Percentiles rank a stretch among this genome's conserved stretches.
These are phyloP conservation scores for Nitzschia putrida DNA, from an alignment of 108 stramenopile genomes.

Conservation along the genomic window DNA sequence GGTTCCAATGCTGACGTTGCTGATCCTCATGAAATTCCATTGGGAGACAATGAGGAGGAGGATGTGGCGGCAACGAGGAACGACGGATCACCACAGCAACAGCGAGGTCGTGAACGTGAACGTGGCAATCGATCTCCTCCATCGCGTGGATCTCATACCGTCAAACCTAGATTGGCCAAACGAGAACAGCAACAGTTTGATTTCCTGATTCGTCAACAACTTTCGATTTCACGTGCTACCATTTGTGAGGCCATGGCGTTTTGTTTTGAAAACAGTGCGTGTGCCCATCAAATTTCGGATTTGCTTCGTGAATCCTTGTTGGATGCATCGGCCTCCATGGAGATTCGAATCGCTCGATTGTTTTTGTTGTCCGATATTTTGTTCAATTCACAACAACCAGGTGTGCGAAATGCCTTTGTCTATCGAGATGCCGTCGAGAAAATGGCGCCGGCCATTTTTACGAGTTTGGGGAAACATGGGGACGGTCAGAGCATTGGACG, in stretches of 20 bases:
- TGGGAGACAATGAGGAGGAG: too few relatives aligned
- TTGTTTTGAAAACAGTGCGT: constrained; percentile 77
- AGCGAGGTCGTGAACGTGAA: not conserved
- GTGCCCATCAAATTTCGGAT: constrained; percentile 64
- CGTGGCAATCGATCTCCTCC: too few relatives aligned
- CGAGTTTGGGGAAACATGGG: constrained; percentile 62
- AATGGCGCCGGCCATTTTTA: constrained; percentile 84
- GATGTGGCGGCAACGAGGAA: too few relatives aligned
- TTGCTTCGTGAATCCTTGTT: constrained; percentile 62
- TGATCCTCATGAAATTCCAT: not conserved
- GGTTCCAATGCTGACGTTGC: not conserved
- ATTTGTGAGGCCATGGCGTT: constrained; percentile 88
- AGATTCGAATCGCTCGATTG: constrained; percentile 72
- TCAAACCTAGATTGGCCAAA: constrained; percentile 28
- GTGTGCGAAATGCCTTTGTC: constrained; percentile 81
- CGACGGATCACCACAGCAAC: too few relatives aligned
- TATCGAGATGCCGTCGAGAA: constrained; percentile 80
- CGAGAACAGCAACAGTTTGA: constrained; percentile 59
- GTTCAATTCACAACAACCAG: constrained; percentile 89
- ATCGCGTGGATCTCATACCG: too few relatives aligned
- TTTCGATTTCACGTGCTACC: constrained; percentile 58
- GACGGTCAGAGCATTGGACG: constrained; percentile 51
- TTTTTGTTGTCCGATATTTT: constrained; percentile 82
- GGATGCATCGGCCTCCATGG: constrained; percentile 53
- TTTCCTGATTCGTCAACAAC: constrained; percentile 49